These are phyloP conservation scores for Stylosanthes scabra DNA, from an alignment of 331 rosid species.

Conservation along the genomic window DNA sequence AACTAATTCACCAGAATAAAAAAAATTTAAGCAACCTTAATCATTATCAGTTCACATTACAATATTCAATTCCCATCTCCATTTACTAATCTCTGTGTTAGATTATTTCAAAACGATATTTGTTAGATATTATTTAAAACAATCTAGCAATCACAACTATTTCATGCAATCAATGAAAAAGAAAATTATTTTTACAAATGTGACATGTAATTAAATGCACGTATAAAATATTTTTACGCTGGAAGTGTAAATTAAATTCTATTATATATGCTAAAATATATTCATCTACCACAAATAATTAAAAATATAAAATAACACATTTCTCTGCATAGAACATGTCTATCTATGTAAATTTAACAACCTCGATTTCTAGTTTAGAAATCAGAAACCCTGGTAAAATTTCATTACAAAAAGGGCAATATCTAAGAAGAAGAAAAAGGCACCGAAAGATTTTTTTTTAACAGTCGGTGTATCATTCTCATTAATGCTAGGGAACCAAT, in stretches of 20 bases:
- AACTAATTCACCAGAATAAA: constrained; percentile 16
- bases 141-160: no score
- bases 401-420: background rate
- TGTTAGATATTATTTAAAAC: no score
- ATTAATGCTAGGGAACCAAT: no score
- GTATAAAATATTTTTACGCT: no score
- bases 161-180: no score
- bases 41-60: background rate
- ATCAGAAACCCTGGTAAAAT: background rate
- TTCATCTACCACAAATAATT: background rate
- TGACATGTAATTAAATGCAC: no score
- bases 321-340: background rate
- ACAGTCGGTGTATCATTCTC: background rate
- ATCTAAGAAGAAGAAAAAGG: background rate
- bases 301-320: no score
- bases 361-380: background rate
- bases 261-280: no score
- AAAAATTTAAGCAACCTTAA: background rate
- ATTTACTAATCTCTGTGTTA: background rate
- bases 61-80: constrained; percentile 5
- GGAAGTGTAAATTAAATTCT: no score
- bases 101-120: background rate
- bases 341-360: background rate
- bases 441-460: background rate
- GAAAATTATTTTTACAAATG: no score